Evolutionary conservation across 2,329 filamentous ascomycete genomes (phyloP), one percentile per base, ranked within the genome.

Genomic region (Uncinocarpus reesii): DNA sequence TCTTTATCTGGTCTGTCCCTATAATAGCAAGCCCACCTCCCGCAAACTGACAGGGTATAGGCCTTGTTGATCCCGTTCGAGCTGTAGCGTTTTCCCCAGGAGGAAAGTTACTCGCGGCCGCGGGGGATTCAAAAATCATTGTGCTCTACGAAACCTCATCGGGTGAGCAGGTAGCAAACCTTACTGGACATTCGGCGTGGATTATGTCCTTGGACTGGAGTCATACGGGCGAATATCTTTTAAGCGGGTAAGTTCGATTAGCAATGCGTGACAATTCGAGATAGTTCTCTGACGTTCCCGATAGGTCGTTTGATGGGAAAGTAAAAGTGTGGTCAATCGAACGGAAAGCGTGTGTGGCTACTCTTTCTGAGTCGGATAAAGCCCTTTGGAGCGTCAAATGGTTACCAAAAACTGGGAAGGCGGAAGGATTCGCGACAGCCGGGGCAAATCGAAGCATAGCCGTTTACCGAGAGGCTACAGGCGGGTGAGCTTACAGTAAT

Each of bases 251-350:
- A 54, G 73, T 61, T n/a, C 11, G 16, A 11, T 20, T 24, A 16
- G n/a, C 15, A 5, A 24, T 13, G 28, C 32, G 15, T 34, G n/a
- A 35, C 13, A 42, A 8, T 35, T n/a, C 10, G 7, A 36, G 35
- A 10, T 5, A 37, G 23, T 21, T 23, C 7, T 11, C 26, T 42
- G 32, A 32, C 40, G 42, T 11, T 15, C 1, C 21, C 2, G 4
- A 7, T 16, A 79, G 76, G 41, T 81, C 84, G 1, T 87, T 93
- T 64, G 89, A 96, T 61, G 90, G 92, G 31, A 95, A 94, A 66
- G 86, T 85, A 52, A 95, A 95, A 67, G 85, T 96, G 24, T 98
- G 92, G 92, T 90, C 86, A 24, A 78, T 95, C 51, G 88, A 95
- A 58, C 78, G 81, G 28, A 78, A 80, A 49, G 75, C 76, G 3